These are phyloP conservation scores for Tilletiopsis washingtonensis DNA, from an alignment of 1,284 basidiomycete species.

Conservation along the genomic window DNA sequence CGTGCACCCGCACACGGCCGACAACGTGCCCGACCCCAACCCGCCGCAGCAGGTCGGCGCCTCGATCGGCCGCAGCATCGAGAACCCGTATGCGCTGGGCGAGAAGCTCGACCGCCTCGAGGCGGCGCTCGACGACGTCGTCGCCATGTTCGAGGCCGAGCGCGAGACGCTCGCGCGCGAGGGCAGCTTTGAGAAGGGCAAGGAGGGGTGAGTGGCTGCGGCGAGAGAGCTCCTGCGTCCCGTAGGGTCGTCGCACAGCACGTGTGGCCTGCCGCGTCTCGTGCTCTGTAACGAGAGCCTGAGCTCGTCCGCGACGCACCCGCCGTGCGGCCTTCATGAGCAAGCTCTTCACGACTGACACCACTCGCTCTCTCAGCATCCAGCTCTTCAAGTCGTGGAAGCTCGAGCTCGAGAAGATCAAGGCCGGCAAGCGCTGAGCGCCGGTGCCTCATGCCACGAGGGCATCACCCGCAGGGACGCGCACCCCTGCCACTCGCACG, in stretches of 20 bases:
- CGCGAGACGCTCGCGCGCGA: conserved; percentile 28
- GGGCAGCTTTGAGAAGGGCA: conserved; percentile 30
- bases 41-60: conserved; percentile 8
- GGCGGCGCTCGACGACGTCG: conserved; percentile 28
- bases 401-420: conserved; percentile 29
- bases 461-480: too few species aligned
- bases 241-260: background rate
- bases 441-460: too few species aligned
- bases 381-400: conserved; percentile 32
- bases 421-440: conserved; percentile 1
- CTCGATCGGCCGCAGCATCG: conserved; percentile 30
- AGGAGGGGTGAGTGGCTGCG: conserved; percentile 23
- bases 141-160: conserved; percentile 30
- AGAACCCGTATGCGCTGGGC: conserved; percentile 35
- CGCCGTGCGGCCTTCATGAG: background rate
- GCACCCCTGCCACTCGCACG: too few species aligned
- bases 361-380: conserved; percentile 8
- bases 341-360: too few species aligned
- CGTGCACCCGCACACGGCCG: conserved; percentile 1
- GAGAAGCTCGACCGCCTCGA: conserved; percentile 31
- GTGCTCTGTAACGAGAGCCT: background rate
- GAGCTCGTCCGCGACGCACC: background rate
- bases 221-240: background rate
- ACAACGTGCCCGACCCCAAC: conserved; percentile 7
- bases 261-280: background rate